Conservation (phyloP, 2,329 filamentous ascomycete species). For the Diaporthe sp. region DNA sequence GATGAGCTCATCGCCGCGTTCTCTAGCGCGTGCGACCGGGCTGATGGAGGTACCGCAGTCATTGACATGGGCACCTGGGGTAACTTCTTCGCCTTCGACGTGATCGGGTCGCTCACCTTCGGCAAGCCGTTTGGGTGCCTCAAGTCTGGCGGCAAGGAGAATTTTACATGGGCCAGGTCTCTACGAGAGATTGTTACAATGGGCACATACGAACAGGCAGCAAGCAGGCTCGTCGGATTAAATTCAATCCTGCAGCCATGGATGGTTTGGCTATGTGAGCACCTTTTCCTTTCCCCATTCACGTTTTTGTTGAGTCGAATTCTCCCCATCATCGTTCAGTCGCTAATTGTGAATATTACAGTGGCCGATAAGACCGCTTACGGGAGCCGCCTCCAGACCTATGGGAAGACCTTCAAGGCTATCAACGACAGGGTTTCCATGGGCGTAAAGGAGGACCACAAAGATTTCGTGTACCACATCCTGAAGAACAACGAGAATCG, state of each 20-base stretch:
- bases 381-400: background rate
- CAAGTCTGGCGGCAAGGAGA: background rate
- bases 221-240: slow-evolving; percentile 11
- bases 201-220: slow-evolving; percentile 16
- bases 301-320: fast-evolving
- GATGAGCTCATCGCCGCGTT: slow-evolving; percentile 19
- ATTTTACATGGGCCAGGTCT: background rate
- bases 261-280: background rate
- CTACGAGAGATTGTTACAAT: background rate
- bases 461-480: slow-evolving; percentile 16
- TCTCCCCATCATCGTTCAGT: too few relatives aligned
- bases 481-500: slow-evolving; percentile 19
- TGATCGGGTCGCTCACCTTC: background rate
- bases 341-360: background rate
- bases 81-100: slow-evolving; percentile 23
- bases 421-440: background rate
- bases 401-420: background rate
- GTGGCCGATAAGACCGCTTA: background rate
- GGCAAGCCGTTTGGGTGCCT: slow-evolving; percentile 6
- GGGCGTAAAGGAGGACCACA: slow-evolving; percentile 22
- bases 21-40: background rate
- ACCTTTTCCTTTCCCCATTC: fast-evolving
- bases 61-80: background rate
- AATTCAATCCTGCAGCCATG: background rate
- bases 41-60: background rate